These are phyloP conservation scores for Asterophora lycoperdoides DNA, from an alignment of 768 basidiomycete genomes.

Conservation along the genomic window DNA sequence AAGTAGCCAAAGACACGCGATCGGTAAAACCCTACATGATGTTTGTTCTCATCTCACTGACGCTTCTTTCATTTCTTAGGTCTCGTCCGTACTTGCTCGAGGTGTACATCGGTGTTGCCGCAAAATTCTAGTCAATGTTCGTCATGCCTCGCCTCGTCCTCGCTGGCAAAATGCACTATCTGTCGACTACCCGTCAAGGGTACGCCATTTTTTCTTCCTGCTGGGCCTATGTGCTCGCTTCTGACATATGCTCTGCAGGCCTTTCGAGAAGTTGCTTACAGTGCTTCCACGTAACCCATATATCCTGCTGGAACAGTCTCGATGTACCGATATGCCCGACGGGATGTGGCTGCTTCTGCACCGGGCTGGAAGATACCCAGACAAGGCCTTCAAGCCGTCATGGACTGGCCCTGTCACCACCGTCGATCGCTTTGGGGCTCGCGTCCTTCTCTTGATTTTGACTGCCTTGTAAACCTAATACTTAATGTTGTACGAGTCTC, in stretches of 20 bases:
- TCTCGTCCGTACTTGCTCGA: conserved; percentile 43
- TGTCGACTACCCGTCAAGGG: conserved; percentile 78
- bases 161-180: conserved; percentile 57
- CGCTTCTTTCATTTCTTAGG: conserved; percentile 27
- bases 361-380: conserved; percentile 23
- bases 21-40: conserved; percentile 29
- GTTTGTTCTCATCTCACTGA: not conserved
- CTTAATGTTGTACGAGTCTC: too few species aligned
- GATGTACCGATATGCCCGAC: conserved; percentile 54
- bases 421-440: conserved; percentile 4
- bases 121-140: conserved; percentile 37
- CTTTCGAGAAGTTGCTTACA: conserved; percentile 56
- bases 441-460: conserved; percentile 7
- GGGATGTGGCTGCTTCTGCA: conserved; percentile 67
- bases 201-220: conserved; percentile 20
- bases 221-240: not conserved
- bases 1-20: conserved; percentile 25
- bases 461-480: not conserved
- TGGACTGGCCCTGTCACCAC: conserved; percentile 13
- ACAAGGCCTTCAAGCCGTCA: conserved; percentile 17
- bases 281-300: conserved; percentile 63
- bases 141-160: conserved; percentile 38
- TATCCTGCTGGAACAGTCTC: conserved; percentile 56
- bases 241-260: conserved; percentile 34
- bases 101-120: conserved; percentile 34